A percentile compares a stretch with the other conserved stretches of the same genome.
Evolutionary conservation across 306 rosid species (phyloP).

Genomic region (Psophocarpus tetragonolobus): DNA sequence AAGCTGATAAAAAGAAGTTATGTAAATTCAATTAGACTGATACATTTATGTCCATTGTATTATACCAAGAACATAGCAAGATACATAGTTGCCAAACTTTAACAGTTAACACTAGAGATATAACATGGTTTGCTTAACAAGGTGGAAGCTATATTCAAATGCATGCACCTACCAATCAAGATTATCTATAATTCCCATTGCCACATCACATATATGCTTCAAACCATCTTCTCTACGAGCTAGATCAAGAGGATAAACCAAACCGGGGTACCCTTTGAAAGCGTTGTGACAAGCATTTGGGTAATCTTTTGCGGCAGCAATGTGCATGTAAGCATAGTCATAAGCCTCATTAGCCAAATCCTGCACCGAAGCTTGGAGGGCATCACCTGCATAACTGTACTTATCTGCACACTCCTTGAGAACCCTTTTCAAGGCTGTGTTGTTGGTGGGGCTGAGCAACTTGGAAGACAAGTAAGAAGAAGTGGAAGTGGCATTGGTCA

Average conservation of each 20-base stretch:
- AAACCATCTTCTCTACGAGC: conserved; percentile 68
- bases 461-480: conserved; percentile 72
- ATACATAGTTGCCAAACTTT: neutral
- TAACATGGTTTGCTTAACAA: conserved; percentile 27
- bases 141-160: neutral
- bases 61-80: neutral
- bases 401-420: conserved; percentile 76
- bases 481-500: conserved; percentile 72
- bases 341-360: conserved; percentile 59
- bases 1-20: no score
- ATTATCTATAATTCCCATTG: conserved; percentile 76
- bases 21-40: neutral
- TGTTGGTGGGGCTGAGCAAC: conserved; percentile 37
- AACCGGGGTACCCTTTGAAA: conserved; percentile 49
- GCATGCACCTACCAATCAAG: conserved; percentile 46
- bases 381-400: conserved; percentile 63
- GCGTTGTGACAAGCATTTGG: conserved; percentile 80
- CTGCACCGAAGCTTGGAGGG: conserved; percentile 59
- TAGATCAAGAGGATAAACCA: conserved; percentile 65
- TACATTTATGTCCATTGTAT: neutral
- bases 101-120: conserved; percentile 3
- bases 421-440: conserved; percentile 44
- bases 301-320: conserved; percentile 78
- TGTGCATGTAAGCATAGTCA: conserved; percentile 80
- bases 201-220: conserved; percentile 82